These are phyloP conservation scores for Protea cynaroides DNA, from an alignment of 164 flowering plant genomes.

Conservation along the genomic window DNA sequence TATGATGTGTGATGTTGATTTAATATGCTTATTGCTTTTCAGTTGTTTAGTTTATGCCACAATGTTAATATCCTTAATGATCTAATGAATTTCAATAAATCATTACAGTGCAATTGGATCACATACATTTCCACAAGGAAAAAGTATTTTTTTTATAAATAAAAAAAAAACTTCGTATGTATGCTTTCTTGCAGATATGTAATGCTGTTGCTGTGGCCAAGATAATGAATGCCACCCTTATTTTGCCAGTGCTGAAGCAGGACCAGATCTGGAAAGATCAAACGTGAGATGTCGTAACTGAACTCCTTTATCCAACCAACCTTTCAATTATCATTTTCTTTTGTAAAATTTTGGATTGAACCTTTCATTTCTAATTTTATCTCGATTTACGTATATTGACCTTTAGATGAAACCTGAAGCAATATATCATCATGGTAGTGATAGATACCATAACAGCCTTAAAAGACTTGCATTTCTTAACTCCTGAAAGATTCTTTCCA, in stretches of 20 bases:
- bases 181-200: conserved; percentile 62
- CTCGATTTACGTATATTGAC: too few species aligned
- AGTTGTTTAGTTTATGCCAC: neutral
- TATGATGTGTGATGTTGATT: neutral
- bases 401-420: too few species aligned
- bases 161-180: neutral
- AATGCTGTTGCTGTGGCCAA: conserved; percentile 99
- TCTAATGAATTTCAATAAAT: neutral
- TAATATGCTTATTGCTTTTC: neutral
- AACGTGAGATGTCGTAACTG: conserved; percentile 56
- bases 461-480: too few species aligned
- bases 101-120: neutral
- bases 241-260: conserved; percentile 94
- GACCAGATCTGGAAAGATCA: conserved; percentile 99
- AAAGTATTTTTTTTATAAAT: neutral
- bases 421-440: too few species aligned
- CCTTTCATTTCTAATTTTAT: too few species aligned
- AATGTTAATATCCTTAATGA: neutral
- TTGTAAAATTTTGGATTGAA: too few species aligned
- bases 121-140: neutral
- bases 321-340: too few species aligned
- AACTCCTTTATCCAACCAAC: neutral
- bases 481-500: too few species aligned
- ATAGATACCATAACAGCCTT: too few species aligned
- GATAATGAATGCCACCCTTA: conserved; percentile 96